Conservation (phyloP, 176 grass and related monocot genomes). For the Elymus sibiricus region DNA sequence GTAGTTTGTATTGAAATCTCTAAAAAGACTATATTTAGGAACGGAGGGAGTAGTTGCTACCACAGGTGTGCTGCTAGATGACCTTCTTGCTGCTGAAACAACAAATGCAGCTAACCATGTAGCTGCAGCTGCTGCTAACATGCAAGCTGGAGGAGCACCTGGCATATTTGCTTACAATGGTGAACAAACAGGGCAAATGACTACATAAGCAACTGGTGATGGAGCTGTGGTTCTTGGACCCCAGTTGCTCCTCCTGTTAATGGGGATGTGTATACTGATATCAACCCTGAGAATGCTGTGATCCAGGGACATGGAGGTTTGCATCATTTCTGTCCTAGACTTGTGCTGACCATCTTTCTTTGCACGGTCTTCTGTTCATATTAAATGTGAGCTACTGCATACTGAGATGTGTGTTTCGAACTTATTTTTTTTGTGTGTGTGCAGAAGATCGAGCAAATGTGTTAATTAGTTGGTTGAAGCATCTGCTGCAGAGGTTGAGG, state of each 20-base stretch:
- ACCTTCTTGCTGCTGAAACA: slow-evolving; percentile 83
- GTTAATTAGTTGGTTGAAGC: too few relatives aligned
- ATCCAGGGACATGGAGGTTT: slow-evolving; percentile 71
- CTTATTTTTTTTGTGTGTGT: neutral
- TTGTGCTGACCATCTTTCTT: neutral
- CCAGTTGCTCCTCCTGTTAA: slow-evolving; percentile 74
- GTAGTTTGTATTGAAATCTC: too few relatives aligned
- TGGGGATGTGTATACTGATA: slow-evolving; percentile 72
- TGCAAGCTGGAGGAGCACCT: slow-evolving; percentile 57
- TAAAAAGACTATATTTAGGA: too few relatives aligned
- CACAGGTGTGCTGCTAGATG: slow-evolving; percentile 80
- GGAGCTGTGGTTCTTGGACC: slow-evolving; percentile 73
- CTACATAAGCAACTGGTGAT: slow-evolving; percentile 51
- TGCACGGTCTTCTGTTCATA: neutral
- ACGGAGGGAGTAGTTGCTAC: too few relatives aligned
- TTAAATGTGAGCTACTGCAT: neutral
- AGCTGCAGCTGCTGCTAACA: slow-evolving; percentile 49
- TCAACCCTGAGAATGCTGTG: slow-evolving; percentile 79
- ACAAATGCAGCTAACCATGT: slow-evolving; percentile 76
- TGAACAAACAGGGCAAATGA: slow-evolving; percentile 56
- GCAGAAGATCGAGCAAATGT: slow-evolving; percentile 68
- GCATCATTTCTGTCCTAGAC: neutral
- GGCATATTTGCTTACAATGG: slow-evolving; percentile 54
- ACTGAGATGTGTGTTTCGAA: neutral
- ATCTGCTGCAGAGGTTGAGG: too few relatives aligned